phyloP scores from a whole-genome alignment of 2,329 filamentous ascomycete species.

The Cryphonectria japonica region DNA sequence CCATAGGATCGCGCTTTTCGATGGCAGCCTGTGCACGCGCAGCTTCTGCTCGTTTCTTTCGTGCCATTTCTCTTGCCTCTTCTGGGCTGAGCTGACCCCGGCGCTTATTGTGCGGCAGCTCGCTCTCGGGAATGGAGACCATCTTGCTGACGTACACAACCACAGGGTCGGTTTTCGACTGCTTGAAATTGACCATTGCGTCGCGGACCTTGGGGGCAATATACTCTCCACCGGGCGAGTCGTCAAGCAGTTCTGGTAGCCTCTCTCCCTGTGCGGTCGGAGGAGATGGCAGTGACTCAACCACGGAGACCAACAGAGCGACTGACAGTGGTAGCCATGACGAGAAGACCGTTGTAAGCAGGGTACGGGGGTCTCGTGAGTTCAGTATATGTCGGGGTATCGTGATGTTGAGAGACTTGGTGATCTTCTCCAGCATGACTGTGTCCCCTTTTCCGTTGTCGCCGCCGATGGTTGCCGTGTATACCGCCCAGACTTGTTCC shows the following conservation, averaged over 20 bases:
- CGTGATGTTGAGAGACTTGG: conserved; percentile 82
- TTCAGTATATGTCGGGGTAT: conserved; percentile 83
- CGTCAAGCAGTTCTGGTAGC: conserved; percentile 76
- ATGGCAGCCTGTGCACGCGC: conserved; percentile 72
- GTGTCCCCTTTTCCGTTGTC: conserved; percentile 84
- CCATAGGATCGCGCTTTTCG: conserved; percentile 50
- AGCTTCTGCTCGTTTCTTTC: conserved; percentile 87
- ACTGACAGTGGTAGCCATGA: conserved; percentile 93
- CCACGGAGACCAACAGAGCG: conserved; percentile 88
- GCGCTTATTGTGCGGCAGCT: conserved; percentile 84
- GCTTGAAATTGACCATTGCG: conserved; percentile 84
- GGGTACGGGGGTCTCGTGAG: conserved; percentile 79
- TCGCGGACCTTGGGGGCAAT: conserved; percentile 71
- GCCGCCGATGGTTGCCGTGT: conserved; percentile 84
- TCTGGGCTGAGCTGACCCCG: conserved; percentile 80
- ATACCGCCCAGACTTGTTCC: conserved; percentile 95
- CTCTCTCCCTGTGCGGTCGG: conserved; percentile 77
- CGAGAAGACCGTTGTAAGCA: conserved; percentile 85
- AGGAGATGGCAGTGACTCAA: conserved; percentile 89
- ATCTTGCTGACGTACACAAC: conserved; percentile 98
- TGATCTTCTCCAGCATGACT: conserved; percentile 86
- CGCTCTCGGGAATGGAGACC: conserved; percentile 92
- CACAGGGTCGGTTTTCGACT: conserved; percentile 71
- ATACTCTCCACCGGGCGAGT: conserved; percentile 74
- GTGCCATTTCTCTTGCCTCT: conserved; percentile 84